These are phyloP conservation scores for Lasiodiplodia hormozganensis DNA, from an alignment of 2,329 filamentous ascomycete genomes.

Conservation along the genomic window DNA sequence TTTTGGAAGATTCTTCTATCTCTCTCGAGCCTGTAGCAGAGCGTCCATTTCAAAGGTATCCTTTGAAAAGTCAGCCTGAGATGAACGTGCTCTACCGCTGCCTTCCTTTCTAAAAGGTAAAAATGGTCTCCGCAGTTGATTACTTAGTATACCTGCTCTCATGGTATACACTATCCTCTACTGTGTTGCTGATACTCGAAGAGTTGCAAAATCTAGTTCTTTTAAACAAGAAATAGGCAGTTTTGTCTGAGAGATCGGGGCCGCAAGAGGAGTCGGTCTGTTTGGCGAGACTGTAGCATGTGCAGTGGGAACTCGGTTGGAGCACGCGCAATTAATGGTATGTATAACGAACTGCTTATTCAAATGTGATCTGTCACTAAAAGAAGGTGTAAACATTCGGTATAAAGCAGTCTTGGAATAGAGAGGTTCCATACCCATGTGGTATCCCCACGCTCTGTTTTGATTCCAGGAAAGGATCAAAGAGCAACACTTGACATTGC, in stretches of 20 bases:
- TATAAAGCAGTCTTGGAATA: background rate
- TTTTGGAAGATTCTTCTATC: background rate
- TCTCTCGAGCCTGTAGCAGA: background rate
- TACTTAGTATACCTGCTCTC: background rate
- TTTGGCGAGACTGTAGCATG: too few species aligned
- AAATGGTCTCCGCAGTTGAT: background rate
- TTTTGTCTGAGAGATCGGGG: too few species aligned
- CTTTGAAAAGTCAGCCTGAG: background rate
- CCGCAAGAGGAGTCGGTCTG: too few species aligned
- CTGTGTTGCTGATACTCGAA: background rate
- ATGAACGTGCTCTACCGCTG: background rate
- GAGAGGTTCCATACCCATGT: background rate
- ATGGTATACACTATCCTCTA: too few species aligned
- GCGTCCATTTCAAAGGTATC: background rate
- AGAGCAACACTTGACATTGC: background rate
- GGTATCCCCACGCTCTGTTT: background rate
- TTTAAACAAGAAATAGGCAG: too few species aligned
- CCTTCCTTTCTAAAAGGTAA: background rate
- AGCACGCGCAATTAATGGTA: background rate
- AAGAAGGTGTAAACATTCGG: background rate
- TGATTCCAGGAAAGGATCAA: background rate
- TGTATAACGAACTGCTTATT: background rate
- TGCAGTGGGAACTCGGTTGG: background rate
- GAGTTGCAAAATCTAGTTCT: too few species aligned
- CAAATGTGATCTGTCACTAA: background rate